Base-by-base conservation (phyloP, 2,329 filamentous ascomycete genomes). In the Aspergillus pseudoterreus region DNA sequence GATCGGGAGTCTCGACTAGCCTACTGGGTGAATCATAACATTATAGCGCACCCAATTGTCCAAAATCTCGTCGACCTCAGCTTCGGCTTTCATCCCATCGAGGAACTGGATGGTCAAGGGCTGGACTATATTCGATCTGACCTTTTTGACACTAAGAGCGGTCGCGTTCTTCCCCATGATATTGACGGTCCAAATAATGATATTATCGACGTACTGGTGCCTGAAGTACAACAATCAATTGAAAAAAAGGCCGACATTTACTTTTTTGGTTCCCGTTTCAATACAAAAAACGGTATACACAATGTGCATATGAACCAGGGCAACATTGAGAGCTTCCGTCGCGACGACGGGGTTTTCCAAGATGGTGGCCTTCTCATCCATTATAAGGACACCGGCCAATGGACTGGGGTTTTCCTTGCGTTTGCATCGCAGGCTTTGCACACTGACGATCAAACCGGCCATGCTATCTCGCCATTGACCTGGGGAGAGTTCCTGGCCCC, bases 151-250 rank as follows among this genome's bases (percentile, higher is more conserved):
- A 47, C 51, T n/a, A 42, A 54, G 5, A 45, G 36, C 15, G 58
- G 59, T 8, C 42, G 55, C 9, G 49, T 63, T 10, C 45, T 65
- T 6, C 56, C 58, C 0, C 60, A 60, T 47, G 55, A 59, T 14
- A 47, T 56, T 19, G 41, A 49, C 3, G 60, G 59, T 1, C 53
- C 52, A 2, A 49, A 59, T 22, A 62, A 51, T 77, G 60, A 73
- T 68, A 42, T 80, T 63, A 43, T 60, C 1, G 53, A 62, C 11
- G 43, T 57, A 0, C 22, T 62, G 2, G 51, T 51, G 3, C 59
- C 59, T 24, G 47, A 52, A 17, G 14, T 62, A 6, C 24, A 53
- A 12, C 32, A 52, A 3, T 53, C 57, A 1, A 47, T 62, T 11
- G 21, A 46, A 1, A 11, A 57, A 4, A 33, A 57, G 1, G 55